Evolutionary conservation across 1,284 basidiomycete genomes (phyloP).

Genomic region (Ustilago nuda): DNA sequence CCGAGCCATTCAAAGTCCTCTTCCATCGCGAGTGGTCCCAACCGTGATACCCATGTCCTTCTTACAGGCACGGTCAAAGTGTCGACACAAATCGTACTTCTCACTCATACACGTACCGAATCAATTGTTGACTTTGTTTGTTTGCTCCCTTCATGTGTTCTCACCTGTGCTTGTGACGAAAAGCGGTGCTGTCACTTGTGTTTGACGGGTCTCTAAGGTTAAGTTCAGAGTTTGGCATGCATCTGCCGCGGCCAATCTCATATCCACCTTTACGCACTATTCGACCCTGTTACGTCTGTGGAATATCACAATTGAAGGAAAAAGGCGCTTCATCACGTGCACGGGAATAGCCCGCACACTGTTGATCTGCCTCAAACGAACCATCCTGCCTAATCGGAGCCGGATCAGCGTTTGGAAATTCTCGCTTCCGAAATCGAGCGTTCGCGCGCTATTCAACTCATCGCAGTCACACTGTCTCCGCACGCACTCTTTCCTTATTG

Average conservation of each 20-base stretch:
- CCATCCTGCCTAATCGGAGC: background rate
- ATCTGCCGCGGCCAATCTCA: constrained; percentile 1
- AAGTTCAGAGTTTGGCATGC: constrained; percentile 15
- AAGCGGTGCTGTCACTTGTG: background rate
- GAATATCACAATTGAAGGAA: background rate
- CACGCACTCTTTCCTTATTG: background rate
- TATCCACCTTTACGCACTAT: background rate
- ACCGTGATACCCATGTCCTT: background rate
- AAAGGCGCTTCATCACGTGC: constrained; percentile 16
- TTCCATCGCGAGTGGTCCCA: background rate
- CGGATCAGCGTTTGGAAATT: constrained; percentile 10
- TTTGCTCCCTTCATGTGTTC: background rate
- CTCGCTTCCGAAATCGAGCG: constrained; percentile 17
- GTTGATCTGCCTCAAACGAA: background rate
- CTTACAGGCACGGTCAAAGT: background rate
- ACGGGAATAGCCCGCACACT: constrained; percentile 17
- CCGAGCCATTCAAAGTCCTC: too few relatives aligned
- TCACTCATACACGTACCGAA: background rate
- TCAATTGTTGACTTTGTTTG: background rate
- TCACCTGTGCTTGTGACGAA: background rate
- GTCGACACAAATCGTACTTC: background rate
- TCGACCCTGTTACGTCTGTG: background rate
- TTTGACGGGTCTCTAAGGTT: background rate
- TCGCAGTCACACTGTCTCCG: background rate
- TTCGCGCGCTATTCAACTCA: constrained; percentile 6